Percentiles rank a stretch among this genome's conserved stretches.
These are phyloP conservation scores for Syzygium aromaticum DNA, from an alignment of 345 rosid species.

Conservation along the genomic window DNA sequence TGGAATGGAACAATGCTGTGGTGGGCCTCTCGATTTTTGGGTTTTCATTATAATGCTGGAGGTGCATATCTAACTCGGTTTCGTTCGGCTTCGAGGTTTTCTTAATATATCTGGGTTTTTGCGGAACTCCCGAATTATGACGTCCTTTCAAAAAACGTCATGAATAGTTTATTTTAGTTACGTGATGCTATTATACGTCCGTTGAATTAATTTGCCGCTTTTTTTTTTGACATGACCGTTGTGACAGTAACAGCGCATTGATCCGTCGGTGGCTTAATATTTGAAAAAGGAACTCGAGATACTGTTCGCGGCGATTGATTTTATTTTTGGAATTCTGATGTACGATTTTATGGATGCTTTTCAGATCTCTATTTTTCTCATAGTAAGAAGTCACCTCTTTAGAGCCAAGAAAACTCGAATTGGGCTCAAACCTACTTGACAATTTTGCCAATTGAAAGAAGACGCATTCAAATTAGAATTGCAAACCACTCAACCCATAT, in stretches of 20 bases:
- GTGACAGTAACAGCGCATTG: accelerated
- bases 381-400: background rate
- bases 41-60: background rate
- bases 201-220: background rate
- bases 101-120: background rate
- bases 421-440: background rate
- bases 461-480: background rate
- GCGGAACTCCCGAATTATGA: accelerated
- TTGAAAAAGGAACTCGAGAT: background rate
- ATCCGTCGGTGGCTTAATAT: background rate
- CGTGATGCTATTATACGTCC: background rate
- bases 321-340: background rate
- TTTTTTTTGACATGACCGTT: background rate
- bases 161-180: background rate
- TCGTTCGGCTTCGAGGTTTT: background rate
- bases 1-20: background rate
- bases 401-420: background rate
- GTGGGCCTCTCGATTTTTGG: background rate
- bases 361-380: background rate
- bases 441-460: background rate
- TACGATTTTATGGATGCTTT: background rate
- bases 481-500: background rate
- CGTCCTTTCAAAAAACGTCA: background rate
- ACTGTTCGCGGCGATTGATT: accelerated
- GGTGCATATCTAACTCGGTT: background rate